phyloP scores from a whole-genome alignment of 2,329 filamentous ascomycete species.

The Penicillium sp. region DNA sequence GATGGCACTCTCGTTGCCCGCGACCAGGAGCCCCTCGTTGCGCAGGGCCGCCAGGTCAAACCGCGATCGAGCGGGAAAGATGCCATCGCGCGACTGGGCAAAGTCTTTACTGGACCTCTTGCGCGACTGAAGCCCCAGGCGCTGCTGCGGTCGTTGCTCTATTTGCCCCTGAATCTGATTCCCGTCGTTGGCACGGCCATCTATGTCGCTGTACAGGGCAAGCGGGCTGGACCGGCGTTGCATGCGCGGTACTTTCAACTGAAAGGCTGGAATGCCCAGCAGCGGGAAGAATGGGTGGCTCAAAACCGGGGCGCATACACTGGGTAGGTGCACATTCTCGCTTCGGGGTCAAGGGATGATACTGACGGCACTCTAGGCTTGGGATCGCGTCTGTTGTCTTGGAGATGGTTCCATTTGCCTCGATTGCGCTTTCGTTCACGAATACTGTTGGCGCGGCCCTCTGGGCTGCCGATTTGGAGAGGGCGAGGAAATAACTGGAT shows the following conservation, averaged over 20 bases:
- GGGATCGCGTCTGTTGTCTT: constrained; percentile 79
- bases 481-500: constrained; percentile 36
- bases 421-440: constrained; percentile 83
- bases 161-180: constrained; percentile 89
- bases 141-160: constrained; percentile 75
- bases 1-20: constrained; percentile 65
- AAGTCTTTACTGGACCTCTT: constrained; percentile 55
- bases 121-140: constrained; percentile 51
- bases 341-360: constrained; percentile 6
- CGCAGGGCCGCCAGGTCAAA: constrained; percentile 70
- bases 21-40: constrained; percentile 62
- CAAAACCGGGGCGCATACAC: constrained; percentile 74
- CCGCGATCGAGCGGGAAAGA: constrained; percentile 43
- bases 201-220: constrained; percentile 75
- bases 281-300: constrained; percentile 67
- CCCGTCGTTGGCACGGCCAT: constrained; percentile 79
- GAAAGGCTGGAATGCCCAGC: constrained; percentile 70
- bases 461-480: constrained; percentile 88
- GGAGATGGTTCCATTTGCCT: constrained; percentile 79
- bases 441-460: constrained; percentile 89
- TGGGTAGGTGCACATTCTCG: constrained; percentile 56
- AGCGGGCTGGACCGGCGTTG: constrained; percentile 52
- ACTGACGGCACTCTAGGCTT: constrained; percentile 38
- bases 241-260: constrained; percentile 80
- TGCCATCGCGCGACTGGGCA: constrained; percentile 56